phyloP scores from a whole-genome alignment of 1,284 basidiomycete species.

The Ceratobasidium papillatum region DNA sequence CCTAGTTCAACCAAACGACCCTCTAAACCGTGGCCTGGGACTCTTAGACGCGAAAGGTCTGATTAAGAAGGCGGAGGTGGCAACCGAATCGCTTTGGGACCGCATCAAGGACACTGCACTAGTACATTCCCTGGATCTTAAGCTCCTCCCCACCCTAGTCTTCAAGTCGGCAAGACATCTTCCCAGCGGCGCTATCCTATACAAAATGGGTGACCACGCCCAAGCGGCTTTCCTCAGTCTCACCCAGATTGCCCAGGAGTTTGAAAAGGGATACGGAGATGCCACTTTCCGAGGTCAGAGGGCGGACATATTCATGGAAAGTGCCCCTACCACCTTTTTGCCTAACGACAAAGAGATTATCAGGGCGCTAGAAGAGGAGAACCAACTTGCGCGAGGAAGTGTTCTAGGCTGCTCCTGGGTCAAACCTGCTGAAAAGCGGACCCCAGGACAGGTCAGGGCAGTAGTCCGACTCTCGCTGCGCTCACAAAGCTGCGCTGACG shows the following conservation, averaged over 20 bases:
- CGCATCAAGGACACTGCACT: too few relatives aligned
- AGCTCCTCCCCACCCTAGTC: not conserved
- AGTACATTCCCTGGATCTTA: too few relatives aligned
- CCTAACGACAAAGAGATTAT: not conserved
- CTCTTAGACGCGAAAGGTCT: too few relatives aligned
- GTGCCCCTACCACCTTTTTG: not conserved
- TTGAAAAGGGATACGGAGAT: not conserved
- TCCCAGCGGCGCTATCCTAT: not conserved
- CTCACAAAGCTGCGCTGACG: not conserved
- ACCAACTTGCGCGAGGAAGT: not conserved
- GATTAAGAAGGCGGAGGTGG: too few relatives aligned
- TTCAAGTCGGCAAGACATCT: not conserved
- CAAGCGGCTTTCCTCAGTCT: not conserved
- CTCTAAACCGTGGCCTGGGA: too few relatives aligned
- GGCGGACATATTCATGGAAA: not conserved
- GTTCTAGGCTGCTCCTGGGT: not conserved
- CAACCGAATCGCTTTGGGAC: too few relatives aligned
- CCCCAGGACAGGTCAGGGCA: not conserved
- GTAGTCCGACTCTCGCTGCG: not conserved
- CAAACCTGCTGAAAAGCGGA: not conserved
- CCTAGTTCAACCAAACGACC: too few relatives aligned
- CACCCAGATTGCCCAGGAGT: not conserved
- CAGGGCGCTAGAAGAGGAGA: slow-evolving; percentile 1
- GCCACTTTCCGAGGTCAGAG: not conserved
- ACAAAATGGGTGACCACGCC: not conserved